Conservation (phyloP, 441 rosid genomes). For the Pelargonium cotyledonis region DNA sequence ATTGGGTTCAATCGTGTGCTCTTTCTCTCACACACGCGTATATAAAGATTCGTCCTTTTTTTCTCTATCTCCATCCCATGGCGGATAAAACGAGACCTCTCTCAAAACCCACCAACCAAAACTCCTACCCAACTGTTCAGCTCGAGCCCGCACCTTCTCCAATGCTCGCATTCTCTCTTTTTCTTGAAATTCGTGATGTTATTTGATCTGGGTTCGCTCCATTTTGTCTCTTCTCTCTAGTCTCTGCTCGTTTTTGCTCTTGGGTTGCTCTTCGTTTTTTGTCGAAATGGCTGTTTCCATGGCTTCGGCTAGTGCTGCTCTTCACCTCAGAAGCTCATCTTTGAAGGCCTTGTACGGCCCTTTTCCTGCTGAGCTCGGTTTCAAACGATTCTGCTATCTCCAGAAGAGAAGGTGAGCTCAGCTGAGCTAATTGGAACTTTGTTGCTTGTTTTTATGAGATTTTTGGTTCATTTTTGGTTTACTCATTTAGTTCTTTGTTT, state of each 20-base stretch:
- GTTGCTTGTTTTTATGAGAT: neutral
- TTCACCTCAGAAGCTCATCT: neutral
- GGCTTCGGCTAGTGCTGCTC: neutral
- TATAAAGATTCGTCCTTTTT: neutral
- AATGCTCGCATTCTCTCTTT: neutral
- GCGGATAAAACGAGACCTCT: conserved; percentile 9
- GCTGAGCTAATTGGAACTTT: neutral
- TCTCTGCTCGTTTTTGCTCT: neutral
- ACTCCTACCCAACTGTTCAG: neutral
- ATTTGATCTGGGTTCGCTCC: neutral
- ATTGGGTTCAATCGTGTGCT: neutral
- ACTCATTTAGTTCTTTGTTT: neutral
- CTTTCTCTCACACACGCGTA: neutral
- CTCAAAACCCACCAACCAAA: conserved; percentile 5
- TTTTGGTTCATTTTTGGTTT: neutral
- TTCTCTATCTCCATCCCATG: conserved; percentile 1
- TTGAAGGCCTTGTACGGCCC: conserved; percentile 2
- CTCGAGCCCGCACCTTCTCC: neutral
- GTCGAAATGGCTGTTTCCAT: conserved; percentile 7
- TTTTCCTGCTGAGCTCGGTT: neutral
- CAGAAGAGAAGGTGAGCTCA: conserved; percentile 6
- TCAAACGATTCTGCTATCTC: neutral
- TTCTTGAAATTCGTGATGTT: neutral
- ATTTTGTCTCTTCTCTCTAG: conserved; percentile 8
- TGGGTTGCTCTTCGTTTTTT: neutral